Base-by-base conservation (phyloP, 2,329 filamentous ascomycete genomes). In the Trichoderma brevicompactum region DNA sequence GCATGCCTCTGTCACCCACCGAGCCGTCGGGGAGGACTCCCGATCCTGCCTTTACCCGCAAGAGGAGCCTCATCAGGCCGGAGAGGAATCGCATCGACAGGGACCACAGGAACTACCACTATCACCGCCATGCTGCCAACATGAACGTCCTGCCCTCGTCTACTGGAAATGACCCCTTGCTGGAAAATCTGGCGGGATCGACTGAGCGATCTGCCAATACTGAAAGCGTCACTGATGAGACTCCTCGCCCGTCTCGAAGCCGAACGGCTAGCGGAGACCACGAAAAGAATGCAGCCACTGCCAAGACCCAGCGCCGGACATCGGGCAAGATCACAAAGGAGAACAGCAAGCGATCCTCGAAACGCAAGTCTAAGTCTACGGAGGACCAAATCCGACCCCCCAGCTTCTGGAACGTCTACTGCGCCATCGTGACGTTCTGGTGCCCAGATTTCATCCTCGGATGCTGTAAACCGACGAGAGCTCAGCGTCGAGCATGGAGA, bases 401-500 rank as follows among this genome's bases (percentile, higher is more conserved):
- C 0, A 97, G 91, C 74, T 78, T 96, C 43, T 99, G 95, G 95
- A 96, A 93, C 72, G 89, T 96, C 4, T 99, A 99, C 80, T 99
- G 95, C 78, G 90, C 91, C 54, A 87, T 96, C 68, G 80, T 99
- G 70, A 99, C 95, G 0, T 97, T 98, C 74, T 98, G 95, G 94
- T 91, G 88, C 65, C 95, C 95, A 0, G 89, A 93, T 74, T 91
- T 94, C 68, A 79, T 97, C 34, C 82, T 99, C 63, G 96, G 92
- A 78, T 95, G 93, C 73, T 93, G 94, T 44, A 96, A 91, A 83
- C 87, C 88, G 7, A 85, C 91, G 52, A 95, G 91, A 77, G 92
- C 90, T 15, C 92, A 98, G 77, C 90, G 93, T 74, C 87, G 92
- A 73, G 95, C 95, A 2, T 99, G 95, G 95, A 87, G 95, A 70